Conservation (phyloP, 768 basidiomycete species). For the Rhizopogon vinicolor region DNA sequence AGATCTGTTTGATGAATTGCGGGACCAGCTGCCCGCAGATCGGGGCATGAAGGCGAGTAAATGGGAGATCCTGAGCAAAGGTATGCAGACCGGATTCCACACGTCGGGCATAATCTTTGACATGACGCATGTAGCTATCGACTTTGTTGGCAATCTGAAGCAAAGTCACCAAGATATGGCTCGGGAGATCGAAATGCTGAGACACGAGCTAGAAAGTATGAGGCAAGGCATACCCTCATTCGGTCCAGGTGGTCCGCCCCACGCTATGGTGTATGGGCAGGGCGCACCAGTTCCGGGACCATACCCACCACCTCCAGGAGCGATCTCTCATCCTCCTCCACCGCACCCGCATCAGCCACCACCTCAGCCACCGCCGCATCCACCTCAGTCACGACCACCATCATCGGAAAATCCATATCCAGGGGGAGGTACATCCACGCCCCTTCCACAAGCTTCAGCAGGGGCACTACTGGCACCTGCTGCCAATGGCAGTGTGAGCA, state of each 20-base stretch:
- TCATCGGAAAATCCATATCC: constrained; percentile 60
- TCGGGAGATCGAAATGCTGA: constrained; percentile 72
- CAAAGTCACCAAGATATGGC: constrained; percentile 71
- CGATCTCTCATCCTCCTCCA: constrained; percentile 38
- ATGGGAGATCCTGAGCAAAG: constrained; percentile 98
- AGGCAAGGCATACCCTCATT: constrained; percentile 58
- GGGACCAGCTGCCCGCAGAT: constrained; percentile 89
- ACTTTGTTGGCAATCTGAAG: constrained; percentile 80
- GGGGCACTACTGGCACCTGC: constrained; percentile 13
- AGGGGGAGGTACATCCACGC: constrained; percentile 32
- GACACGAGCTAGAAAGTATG: constrained; percentile 64
- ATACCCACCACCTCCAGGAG: constrained; percentile 41
- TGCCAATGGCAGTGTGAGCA: constrained; percentile 38
- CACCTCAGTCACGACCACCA: constrained; percentile 48
- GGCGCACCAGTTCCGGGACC: constrained; percentile 38
- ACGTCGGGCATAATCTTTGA: neutral
- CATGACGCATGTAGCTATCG: constrained; percentile 57
- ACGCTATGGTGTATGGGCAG: constrained; percentile 49
- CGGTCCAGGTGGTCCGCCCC: constrained; percentile 42
- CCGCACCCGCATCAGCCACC: constrained; percentile 28
- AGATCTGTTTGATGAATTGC: constrained; percentile 93
- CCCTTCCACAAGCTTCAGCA: constrained; percentile 21
- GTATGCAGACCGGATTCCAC: constrained; percentile 35
- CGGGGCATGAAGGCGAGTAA: constrained; percentile 96
- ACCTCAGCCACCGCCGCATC: constrained; percentile 25